Evolutionary conservation across 2,329 filamentous ascomycete genomes (phyloP), one percentile per base, ranked within the genome.

Genomic region (Fusarium sublunatum): DNA sequence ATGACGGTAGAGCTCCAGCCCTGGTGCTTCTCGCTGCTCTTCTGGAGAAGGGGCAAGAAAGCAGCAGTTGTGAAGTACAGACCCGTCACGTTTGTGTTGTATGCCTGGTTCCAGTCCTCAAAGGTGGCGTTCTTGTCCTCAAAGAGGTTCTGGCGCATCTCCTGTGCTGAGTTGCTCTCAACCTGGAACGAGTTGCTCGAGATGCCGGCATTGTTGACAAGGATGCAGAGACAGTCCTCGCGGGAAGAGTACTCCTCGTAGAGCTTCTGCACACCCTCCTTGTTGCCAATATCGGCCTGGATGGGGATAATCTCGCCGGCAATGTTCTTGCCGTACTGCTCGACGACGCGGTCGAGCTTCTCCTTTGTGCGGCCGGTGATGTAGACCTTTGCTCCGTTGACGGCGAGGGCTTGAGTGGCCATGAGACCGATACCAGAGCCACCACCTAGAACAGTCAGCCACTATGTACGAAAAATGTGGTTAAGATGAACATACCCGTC

Each of bases 61-160:
- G 86, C 83, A 45, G 88, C 82, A 0, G 87, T 88, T 45, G 85
- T 81, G 64, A 88, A 90, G 78, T 86, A 90, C 53, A 87, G 81
- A 58, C 84, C 85, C 29, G 91, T 86, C 10, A 93, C 91, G 64
- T 96, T 93, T 19, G 90, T 91, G 56, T 86, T 85, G 79, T 90
- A 93, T 0, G 86, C 86, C 36, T 83, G 76, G n/a, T 82, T 83
- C 92, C 91, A 95, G 68, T 89, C 86, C 31, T 91, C 86, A 53
- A 91, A 81, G 0, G 78, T 85, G 3, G 77, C 73, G 2, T 74
- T 69, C 53, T 88, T 82, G 38, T 84, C 81, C 46, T 93, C 85
- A 78, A 93, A 95, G 26, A 91, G 79, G 73, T 88, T 86, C 52
- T 84, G 71, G 60, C 82, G 84, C 56, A 88, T 78, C 44, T 85